Evolutionary conservation across 441 rosid species (phyloP), one percentile per base, ranked within the genome.

Genomic region (Pelargonium cotyledonis): DNA sequence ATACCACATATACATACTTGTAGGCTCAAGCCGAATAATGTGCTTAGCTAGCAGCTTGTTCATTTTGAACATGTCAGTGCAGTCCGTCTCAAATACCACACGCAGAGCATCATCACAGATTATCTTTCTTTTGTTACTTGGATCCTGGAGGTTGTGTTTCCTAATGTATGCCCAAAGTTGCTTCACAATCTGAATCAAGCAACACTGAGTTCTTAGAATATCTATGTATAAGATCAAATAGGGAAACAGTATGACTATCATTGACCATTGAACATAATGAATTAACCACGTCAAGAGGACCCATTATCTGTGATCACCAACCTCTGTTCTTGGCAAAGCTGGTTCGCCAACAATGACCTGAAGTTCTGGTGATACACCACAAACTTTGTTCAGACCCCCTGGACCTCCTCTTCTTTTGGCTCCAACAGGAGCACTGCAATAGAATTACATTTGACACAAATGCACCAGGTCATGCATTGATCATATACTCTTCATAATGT

Each of bases 51-150:
- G 90, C 73, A 93, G 77, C 84, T 91, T 93, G 73, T 91, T 93
- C 98, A 90, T 93, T 80, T 89, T 93, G 82, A 93, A 93, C 98
- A 93, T 93, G 81, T 93, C 98, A 60, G 98, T 93, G 75, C 96
- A 93, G 80, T 93, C 97, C 10, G 95, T 90, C 84, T 93, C 98
- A 66, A 90, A 93, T 8, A 93, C 95, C 57, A 86, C 65, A 31
- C 97, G 92, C 38, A 93, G 77, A n/a, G 90, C 96, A 70, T 90
- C 92, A 77, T 93, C 89, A 55, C 98, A 93, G 29, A 90, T 91
- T 69, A 93, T 93, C 85, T 93, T 93, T 71, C 98, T 83, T 87
- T 89, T 93, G 86, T 93, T 93, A 75, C 95, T 93, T 29, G 98
- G 98, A 71, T 93, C 98, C 81, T 93, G 97, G 71, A 93, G 98